Base-by-base conservation (phyloP, 2,329 filamentous ascomycete species). In the Phoma sp. region DNA sequence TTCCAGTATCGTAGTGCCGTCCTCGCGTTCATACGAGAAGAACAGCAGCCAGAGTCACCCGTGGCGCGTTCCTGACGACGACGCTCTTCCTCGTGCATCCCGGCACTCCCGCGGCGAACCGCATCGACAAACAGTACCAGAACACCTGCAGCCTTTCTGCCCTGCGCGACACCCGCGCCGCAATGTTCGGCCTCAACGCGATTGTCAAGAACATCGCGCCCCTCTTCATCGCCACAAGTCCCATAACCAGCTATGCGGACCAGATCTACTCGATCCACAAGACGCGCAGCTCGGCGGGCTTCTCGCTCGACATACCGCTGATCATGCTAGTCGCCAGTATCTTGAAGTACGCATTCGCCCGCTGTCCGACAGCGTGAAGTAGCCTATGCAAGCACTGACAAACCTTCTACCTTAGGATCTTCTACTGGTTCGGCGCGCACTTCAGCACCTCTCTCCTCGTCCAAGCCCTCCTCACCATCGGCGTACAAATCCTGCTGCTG, bases 281-380 rank as follows among this genome's bases (percentile, higher is more conserved):
- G 60, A 81, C 75, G 53, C 80, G 82, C 62, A 83, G 78, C 52
- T 87, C 84, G 4, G 82, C 82, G 30, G 86, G 86, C 29, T 88
- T 88, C 73, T 87, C 85, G 13, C 76, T 88, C 62, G 86, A 88
- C 66, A 87, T 88, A 33, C 85, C 85, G 13, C 73, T 88, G 64
- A 88, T 88, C 60, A 88, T 88, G 85, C 82, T 88, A 14, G 78
- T 86, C 52, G 82, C 85, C 30, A 86, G 84, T 33, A 85, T 87
- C 53, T 69, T 87, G 14, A 88, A 88, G 82, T 85, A 69, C 62
- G 13, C 10, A 10, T 7, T 4, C 18, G 18, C 11, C 9, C 4
- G 8, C 4, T 1, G 24, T 24, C 7, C 18, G 6, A 3, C 14
- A 30, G 7, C 29, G 11, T 44, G 4, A 11, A 10, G 1, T n/a